Evolutionary conservation across 495 filamentous ascomycete genomes (phyloP), one percentile per base, ranked within the genome.

Genomic region (Chaetomium fimeti): DNA sequence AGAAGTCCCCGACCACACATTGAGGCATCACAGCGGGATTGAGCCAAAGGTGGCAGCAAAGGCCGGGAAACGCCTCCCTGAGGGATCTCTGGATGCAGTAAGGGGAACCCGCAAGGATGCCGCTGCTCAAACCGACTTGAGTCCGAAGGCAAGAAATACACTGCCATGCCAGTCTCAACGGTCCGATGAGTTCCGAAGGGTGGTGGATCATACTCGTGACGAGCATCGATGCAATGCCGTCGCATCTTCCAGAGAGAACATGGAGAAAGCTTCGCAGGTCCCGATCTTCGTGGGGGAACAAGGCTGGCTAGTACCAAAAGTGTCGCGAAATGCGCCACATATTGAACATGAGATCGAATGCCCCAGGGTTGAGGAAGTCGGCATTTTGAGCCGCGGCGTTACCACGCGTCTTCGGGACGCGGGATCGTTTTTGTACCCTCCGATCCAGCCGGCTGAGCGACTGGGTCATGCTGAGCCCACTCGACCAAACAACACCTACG

Each of bases 41-140:
- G 42, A 27, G 52, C 32, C 40, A 0, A 6, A 18, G 7, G 0
- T 25, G 9, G 15, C 22, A 22, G n/a, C 20, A 24, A 7, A n/a
- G 3, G 12, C 1, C 7, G 18, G 6, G 7, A 40, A 5, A 12
- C 16, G 4, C 28, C 16, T 6, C 9, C 29, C 20, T 25, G 16
- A 49, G 0, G 25, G 47, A 2, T 22, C 25, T 18, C 29, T 1
- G 22, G 55, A 0, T 29, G 38, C 9, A 5, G 12, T 12, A 36
- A 54, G 24, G 13, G 25, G 15, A 24, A 13, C 45, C 1, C 24
- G 47, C 16, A 64, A 51, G 54, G 56, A 64, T 38, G 62, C 56
- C 9, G 62, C 45, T 11, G 36, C 38, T 20, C 62, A 64, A 54
- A 59, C 62, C 9, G 62, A 64, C 38, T 22, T 42, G 24, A 8